Evolutionary conservation across 2,329 filamentous ascomycete genomes (phyloP), one percentile per base, ranked within the genome.

Genomic region (Cordyceps tenuipes): DNA sequence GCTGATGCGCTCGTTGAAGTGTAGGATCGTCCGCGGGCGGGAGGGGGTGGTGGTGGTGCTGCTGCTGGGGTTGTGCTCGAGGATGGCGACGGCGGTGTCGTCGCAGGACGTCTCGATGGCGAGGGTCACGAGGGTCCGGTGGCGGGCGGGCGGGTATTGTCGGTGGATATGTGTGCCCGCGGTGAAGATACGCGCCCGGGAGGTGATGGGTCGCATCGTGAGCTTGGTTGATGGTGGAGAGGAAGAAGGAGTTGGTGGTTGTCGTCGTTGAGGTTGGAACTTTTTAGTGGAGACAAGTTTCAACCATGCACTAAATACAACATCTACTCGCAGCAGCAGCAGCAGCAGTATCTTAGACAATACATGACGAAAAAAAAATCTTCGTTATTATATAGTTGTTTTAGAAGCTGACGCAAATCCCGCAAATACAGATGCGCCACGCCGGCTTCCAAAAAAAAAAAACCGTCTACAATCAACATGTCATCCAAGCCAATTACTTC

Each of bases 101-200:
- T 97, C 93, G 79, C 93, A 94, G 3, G 88, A 91, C 10, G 88
- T 88, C 72, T 94, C 90, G 69, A 94, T 91, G 57, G 89, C 89
- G 53, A 93, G 81, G 5, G 82, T 85, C 19, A 82, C 69, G 61
- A 83, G 76, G 46, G 62, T 12, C 9, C 44, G 63, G 29, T 73
- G 74, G 6, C 15, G 8, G 15, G 57, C 5, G 26, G 17, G 13
- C 10, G 49, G n/a, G 6, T 17, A 15, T 21, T n/a, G 19, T 4
- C 4, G 39, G 46, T 26, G 21, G 12, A 39, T 17, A 31, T 12
- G 29, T 10, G 31, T 3, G 29, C 29, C 12, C 13, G 31, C 7
- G n/a, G 31, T n/a, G 5, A n/a, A n/a, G 13, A 19, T 39, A 3
- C 12, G 12, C 43, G 41, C n/a, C 41, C 34, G 21, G 17, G 21